Conservation (phyloP, 1,284 basidiomycete genomes). For the Mycena citricolor region DNA sequence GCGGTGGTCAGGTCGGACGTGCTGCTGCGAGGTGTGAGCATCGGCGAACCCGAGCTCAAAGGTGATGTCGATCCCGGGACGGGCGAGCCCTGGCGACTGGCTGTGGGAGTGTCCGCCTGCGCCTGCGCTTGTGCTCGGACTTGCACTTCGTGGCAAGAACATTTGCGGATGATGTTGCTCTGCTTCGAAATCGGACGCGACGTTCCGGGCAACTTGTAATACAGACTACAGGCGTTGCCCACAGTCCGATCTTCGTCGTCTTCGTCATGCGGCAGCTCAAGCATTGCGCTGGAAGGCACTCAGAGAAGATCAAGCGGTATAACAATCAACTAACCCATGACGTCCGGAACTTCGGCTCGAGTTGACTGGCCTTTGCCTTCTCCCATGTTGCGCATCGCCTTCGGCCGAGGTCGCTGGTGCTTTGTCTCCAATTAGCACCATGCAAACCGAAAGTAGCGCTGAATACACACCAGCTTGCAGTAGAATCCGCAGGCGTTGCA, state of each 20-base stretch:
- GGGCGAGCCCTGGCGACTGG: constrained; percentile 71
- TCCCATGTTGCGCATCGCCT: constrained; percentile 73
- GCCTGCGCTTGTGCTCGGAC: too few relatives aligned
- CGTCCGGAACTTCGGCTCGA: constrained; percentile 55
- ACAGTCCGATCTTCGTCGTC: constrained; percentile 91
- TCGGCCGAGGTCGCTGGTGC: constrained; percentile 82
- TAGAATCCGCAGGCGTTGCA: constrained; percentile 82
- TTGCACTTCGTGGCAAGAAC: constrained; percentile 74
- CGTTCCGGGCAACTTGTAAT: constrained; percentile 78
- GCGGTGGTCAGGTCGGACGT: constrained; percentile 19
- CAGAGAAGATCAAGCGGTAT: constrained; percentile 24
- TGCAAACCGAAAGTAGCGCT: constrained; percentile 13
- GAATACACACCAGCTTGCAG: constrained; percentile 65
- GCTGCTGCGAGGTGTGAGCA: too few relatives aligned
- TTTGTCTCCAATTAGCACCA: constrained; percentile 27
- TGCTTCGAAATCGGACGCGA: constrained; percentile 86
- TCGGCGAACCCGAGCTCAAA: constrained; percentile 35
- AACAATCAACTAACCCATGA: constrained; percentile 44
- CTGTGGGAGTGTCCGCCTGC: constrained; percentile 68
- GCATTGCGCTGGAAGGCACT: constrained; percentile 63
- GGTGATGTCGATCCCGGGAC: constrained; percentile 44
- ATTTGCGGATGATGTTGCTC: constrained; percentile 80
- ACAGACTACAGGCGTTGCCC: constrained; percentile 72
- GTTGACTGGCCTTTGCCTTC: constrained; percentile 55
- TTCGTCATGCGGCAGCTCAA: constrained; percentile 90